Evolutionary conservation across 257 asterid genomes (phyloP).

Genomic region (Asclepias syriaca): DNA sequence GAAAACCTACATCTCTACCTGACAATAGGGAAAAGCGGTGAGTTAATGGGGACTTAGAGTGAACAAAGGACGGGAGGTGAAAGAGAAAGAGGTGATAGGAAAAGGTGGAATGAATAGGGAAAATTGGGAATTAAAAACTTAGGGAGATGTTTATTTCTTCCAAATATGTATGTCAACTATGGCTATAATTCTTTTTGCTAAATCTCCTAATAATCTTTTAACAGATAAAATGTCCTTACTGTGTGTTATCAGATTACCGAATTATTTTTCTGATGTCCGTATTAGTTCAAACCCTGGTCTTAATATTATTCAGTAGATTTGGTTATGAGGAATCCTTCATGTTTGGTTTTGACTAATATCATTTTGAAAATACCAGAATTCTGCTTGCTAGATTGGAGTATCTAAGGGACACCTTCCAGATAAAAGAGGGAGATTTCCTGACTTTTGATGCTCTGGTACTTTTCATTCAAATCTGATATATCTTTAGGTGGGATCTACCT

Average conservation of each 20-base stretch:
- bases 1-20: neutral
- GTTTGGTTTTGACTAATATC: conserved; percentile 1
- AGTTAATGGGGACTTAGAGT: neutral
- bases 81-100: neutral
- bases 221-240: neutral
- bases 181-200: neutral
- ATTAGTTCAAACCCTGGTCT: neutral
- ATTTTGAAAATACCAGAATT: conserved; percentile 52
- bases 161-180: neutral
- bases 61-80: no score
- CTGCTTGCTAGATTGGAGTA: conserved; percentile 91
- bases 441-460: conserved; percentile 96
- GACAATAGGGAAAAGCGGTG: neutral
- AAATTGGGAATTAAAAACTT: neutral
- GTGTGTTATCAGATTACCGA: neutral
- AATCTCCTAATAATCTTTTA: neutral
- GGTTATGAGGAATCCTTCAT: neutral
- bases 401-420: conserved; percentile 90
- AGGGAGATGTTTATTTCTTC: neutral
- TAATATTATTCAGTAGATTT: neutral
- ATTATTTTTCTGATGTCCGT: neutral
- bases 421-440: conserved; percentile 91
- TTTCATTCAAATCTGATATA: conserved; percentile 5
- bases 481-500: neutral
- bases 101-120: neutral